Evolutionary conservation across 768 basidiomycete species (phyloP).

Genomic region (Trametes cinnabarina): DNA sequence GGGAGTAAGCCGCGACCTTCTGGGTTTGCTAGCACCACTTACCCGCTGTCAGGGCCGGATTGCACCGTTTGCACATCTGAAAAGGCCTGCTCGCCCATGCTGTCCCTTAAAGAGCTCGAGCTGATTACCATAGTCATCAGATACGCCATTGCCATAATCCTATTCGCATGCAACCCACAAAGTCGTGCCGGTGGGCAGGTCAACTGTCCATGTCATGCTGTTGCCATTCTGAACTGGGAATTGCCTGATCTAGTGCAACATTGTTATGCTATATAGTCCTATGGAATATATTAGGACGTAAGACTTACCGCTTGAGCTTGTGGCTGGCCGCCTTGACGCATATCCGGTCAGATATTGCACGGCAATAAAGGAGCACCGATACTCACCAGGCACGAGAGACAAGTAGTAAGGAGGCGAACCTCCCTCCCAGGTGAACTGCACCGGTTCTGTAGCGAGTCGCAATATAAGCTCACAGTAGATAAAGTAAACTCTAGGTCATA

Average conservation of each 20-base stretch:
- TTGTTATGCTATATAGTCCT: neutral
- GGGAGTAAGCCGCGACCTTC: neutral
- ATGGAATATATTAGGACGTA: neutral
- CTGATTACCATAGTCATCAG: slow-evolving; percentile 33
- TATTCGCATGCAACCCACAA: slow-evolving; percentile 42
- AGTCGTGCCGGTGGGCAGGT: slow-evolving; percentile 41
- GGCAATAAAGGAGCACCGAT: neutral
- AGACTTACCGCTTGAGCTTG: slow-evolving; percentile 49
- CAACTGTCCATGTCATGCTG: slow-evolving; percentile 53
- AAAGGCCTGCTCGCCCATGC: slow-evolving; percentile 51
- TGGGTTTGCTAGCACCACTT: neutral
- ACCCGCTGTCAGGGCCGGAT: slow-evolving; percentile 25
- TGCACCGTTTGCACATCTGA: slow-evolving; percentile 49
- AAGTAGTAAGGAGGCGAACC: slow-evolving; percentile 59
- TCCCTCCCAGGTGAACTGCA: slow-evolving; percentile 50
- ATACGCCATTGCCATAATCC: neutral
- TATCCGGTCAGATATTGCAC: neutral
- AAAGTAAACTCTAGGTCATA: slow-evolving; percentile 32
- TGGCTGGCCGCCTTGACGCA: slow-evolving; percentile 48
- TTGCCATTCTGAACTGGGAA: slow-evolving; percentile 48
- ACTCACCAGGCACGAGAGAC: slow-evolving; percentile 58
- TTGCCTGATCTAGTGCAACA: slow-evolving; percentile 45
- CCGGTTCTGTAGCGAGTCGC: slow-evolving; percentile 49
- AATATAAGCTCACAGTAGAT: neutral
- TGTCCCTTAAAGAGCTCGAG: slow-evolving; percentile 56